Base-by-base conservation (phyloP, 2,329 filamentous ascomycete genomes). In the Cytospora piceae region DNA sequence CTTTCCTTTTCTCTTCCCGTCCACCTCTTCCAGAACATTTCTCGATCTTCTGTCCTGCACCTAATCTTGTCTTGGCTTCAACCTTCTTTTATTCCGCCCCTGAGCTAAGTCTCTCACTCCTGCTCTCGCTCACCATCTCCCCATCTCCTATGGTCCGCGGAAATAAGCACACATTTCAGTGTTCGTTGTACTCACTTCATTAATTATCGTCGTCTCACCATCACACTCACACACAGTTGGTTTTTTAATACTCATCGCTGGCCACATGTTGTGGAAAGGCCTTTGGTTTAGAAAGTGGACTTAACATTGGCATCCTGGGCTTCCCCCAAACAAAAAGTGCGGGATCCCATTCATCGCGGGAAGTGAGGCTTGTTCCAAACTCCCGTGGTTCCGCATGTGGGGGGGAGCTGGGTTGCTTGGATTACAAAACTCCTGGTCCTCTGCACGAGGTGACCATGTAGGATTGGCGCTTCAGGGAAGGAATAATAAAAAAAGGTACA, bases 231-330 rank as follows among this genome's bases (percentile, higher is more conserved):
- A 37, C 34, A 24, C 7, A 9, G 2, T 46, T 22, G n/a, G n/a
- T 4, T 24, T 49, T 24, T 9, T 5, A 29, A 11, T 9, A 22
- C 24, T 27, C 55, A 15, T 29, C 11, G 15, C 20, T 12, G 39
- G 46, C 29, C 63, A 64, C 49, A 64, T 64, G 63, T 60, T 60
- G 56, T 64, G 63, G 63, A 46, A 64, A 55, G 56, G 56, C 4
- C 56, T 60, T 17, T 64, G 56, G 56, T 64, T 55, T 64, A 51
- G 51, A 54, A 60, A 64, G 63, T 64, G 63, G 63, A 60, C 63
- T n/a, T 64, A 37, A 20, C 62, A 54, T 59, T 64, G 49, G 49
- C 20, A 29, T 54, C 37, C 32, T 46, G 37, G n/a, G 29, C n/a
- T 32, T 32, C 53, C 53, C 46, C 49, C 27, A 24, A 34, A 15